Percentiles rank a stretch among this genome's conserved stretches.
Evolutionary conservation across 306 rosid species (phyloP).

Genomic region (Quillaja saponaria): DNA sequence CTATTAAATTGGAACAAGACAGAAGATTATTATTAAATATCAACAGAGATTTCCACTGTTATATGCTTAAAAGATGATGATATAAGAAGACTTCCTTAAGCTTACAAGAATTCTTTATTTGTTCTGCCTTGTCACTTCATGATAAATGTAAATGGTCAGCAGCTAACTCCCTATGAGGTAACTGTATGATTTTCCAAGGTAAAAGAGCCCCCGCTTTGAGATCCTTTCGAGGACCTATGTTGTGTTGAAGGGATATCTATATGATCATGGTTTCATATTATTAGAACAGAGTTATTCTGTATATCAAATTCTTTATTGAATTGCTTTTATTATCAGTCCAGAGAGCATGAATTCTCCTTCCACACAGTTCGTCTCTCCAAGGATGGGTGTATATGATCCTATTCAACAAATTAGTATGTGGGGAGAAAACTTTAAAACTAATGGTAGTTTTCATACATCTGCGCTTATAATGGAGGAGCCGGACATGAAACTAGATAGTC

Average conservation of each 20-base stretch:
- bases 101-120: neutral
- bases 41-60: neutral
- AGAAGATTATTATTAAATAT: neutral
- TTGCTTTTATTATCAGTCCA: slow-evolving; percentile 40
- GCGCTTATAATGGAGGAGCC: slow-evolving; percentile 51
- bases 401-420: slow-evolving; percentile 77
- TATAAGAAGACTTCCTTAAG: slow-evolving; percentile 1
- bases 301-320: slow-evolving; percentile 26
- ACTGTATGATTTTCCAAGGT: no score
- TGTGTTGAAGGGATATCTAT: no score
- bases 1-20: neutral
- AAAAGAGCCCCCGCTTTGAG: no score
- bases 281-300: slow-evolving; percentile 3
- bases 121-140: slow-evolving; percentile 4
- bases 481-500: slow-evolving; percentile 54
- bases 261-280: slow-evolving; percentile 3
- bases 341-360: slow-evolving; percentile 66
- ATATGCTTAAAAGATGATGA: slow-evolving; percentile 3
- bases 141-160: neutral
- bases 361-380: slow-evolving; percentile 62
- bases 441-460: slow-evolving; percentile 48
- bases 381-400: slow-evolving; percentile 78
- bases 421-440: slow-evolving; percentile 68
- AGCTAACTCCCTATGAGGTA: no score
- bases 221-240: no score